Percentiles rank a stretch among this genome's conserved stretches.
Evolutionary conservation across 1,139 yeast genomes (phyloP).

Genomic region (Yamadazyma sp.): DNA sequence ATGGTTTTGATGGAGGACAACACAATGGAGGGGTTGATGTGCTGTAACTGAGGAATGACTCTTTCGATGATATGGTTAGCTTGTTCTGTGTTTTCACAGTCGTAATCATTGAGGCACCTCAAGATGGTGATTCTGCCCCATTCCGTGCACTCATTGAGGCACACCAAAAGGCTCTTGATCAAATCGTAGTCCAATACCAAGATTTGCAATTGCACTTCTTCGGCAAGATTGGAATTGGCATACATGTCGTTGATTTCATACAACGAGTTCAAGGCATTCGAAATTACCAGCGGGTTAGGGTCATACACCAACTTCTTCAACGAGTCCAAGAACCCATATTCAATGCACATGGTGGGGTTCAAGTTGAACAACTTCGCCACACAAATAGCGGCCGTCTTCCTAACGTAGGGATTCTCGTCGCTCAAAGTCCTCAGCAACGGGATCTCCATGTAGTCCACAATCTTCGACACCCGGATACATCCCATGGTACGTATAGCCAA

Average conservation of each 20-base stretch:
- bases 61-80: slow-evolving; percentile 87
- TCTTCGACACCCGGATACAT: slow-evolving; percentile 90
- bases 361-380: slow-evolving; percentile 94
- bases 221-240: slow-evolving; percentile 41
- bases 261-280: slow-evolving; percentile 86
- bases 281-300: slow-evolving; percentile 94
- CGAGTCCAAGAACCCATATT: slow-evolving; percentile 78
- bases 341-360: slow-evolving; percentile 77
- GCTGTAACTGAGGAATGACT: slow-evolving; percentile 94
- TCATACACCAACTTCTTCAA: slow-evolving; percentile 75
- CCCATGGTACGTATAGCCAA: slow-evolving; percentile 99
- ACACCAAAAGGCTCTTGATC: slow-evolving; percentile 68
- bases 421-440: slow-evolving; percentile 82
- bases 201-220: slow-evolving; percentile 28
- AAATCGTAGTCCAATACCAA: slow-evolving; percentile 43
- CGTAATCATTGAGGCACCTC: slow-evolving; percentile 75
- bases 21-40: slow-evolving; percentile 95
- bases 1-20: slow-evolving; percentile 83
- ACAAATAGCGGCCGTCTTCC: slow-evolving; percentile 97
- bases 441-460: slow-evolving; percentile 91
- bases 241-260: slow-evolving; percentile 74
- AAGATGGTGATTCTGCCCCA: slow-evolving; percentile 97
- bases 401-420: slow-evolving; percentile 95
- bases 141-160: slow-evolving; percentile 95
- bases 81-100: slow-evolving; percentile 56